Percentiles rank a stretch among this genome's conserved stretches.
These are phyloP conservation scores for Helotiales sp. DNA, from an alignment of 2,329 filamentous ascomycete species.

Conservation along the genomic window DNA sequence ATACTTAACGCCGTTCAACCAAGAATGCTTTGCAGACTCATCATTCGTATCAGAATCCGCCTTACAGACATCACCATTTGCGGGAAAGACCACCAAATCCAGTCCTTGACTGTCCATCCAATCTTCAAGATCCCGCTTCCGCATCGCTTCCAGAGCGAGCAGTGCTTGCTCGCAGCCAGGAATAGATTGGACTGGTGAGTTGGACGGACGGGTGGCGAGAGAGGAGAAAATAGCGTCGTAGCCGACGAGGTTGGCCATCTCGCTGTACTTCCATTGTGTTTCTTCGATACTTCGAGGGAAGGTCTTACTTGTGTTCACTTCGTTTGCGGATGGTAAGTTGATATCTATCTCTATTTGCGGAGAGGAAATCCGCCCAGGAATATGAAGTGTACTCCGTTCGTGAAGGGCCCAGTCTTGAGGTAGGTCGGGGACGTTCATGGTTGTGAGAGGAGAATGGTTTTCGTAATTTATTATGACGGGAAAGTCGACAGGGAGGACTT, in stretches of 20 bases:
- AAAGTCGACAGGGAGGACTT: neutral
- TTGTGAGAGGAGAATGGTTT: neutral
- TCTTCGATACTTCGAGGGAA: neutral
- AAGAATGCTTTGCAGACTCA: constrained; percentile 41
- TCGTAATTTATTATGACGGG: neutral
- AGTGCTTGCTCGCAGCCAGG: neutral
- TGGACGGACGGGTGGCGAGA: constrained; percentile 26
- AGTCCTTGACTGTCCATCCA: neutral
- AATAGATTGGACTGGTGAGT: neutral
- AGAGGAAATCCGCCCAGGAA: neutral
- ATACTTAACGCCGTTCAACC: constrained; percentile 58
- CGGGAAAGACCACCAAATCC: neutral
- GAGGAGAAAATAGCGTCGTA: neutral
- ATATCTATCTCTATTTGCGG: neutral
- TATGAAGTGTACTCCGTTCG: neutral
- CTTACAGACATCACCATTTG: neutral
- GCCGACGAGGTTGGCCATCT: neutral
- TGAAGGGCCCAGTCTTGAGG: neutral
- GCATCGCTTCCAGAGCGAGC: neutral
- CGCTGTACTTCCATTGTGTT: neutral
- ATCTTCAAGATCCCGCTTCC: neutral
- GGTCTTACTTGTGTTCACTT: neutral
- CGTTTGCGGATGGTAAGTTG: neutral
- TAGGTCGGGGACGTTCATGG: neutral
- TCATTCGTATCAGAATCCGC: neutral